A percentile compares a stretch with the other conserved stretches of the same genome.
Conservation (phyloP, 2,329 filamentous ascomycete species). For the Alternaria burnsii region DNA sequence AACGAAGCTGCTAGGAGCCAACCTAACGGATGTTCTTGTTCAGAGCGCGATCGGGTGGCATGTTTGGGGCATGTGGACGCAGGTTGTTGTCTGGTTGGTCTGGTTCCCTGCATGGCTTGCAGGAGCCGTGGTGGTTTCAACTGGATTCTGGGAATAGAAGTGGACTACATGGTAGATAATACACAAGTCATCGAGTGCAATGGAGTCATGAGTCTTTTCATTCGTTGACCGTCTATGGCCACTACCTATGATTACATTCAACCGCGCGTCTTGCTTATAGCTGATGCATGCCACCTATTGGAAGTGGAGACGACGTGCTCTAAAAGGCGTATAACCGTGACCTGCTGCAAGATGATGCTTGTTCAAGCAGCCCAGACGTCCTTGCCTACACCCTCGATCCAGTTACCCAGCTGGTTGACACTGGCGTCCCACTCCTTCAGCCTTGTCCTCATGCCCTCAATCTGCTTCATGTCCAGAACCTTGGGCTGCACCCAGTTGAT, state of each 20-base stretch:
- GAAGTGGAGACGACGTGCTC: slow-evolving; percentile 8
- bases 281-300: slow-evolving; percentile 6
- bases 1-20: slow-evolving; percentile 36
- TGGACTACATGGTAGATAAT: background rate
- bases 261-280: slow-evolving; percentile 14
- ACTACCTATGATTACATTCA: slow-evolving; percentile 32
- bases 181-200: background rate
- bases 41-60: slow-evolving; percentile 88
- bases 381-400: slow-evolving; percentile 93
- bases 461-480: slow-evolving; percentile 94
- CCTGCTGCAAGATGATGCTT: background rate
- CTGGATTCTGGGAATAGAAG: slow-evolving; percentile 27
- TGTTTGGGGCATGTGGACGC: slow-evolving; percentile 88
- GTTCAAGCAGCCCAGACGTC: slow-evolving; percentile 85
- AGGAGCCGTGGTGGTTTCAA: slow-evolving; percentile 52
- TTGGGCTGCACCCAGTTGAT: slow-evolving; percentile 99
- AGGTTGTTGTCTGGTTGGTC: slow-evolving; percentile 89
- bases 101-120: slow-evolving; percentile 95
- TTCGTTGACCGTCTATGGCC: slow-evolving; percentile 20
- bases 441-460: slow-evolving; percentile 87
- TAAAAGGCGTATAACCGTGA: background rate
- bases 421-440: slow-evolving; percentile 95
- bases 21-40: slow-evolving; percentile 66
- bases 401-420: slow-evolving; percentile 94
- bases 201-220: slow-evolving; percentile 22